Percentiles rank a stretch among this genome's conserved stretches.
Conservation (phyloP, 108 stramenopile genomes). For the Mediolabrus comicus region DNA sequence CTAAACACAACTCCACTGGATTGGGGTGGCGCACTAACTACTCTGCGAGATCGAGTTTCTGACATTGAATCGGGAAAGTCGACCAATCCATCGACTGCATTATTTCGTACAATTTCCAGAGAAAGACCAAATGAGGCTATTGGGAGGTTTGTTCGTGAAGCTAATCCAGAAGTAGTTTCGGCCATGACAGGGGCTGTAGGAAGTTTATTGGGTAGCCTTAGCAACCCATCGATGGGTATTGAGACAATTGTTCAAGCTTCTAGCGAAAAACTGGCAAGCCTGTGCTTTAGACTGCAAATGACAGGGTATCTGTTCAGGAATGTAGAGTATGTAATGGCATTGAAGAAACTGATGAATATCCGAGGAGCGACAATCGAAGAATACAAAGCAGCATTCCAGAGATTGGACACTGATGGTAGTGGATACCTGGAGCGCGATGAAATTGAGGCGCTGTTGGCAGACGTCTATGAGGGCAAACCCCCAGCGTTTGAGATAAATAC, state of each 20-base stretch:
- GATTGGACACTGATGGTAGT: conserved; percentile 66
- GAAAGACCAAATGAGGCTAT: conserved; percentile 78
- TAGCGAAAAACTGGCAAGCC: conserved; percentile 75
- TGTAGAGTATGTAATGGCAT: conserved; percentile 88
- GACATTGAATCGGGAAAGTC: conserved; percentile 70
- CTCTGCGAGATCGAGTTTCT: conserved; percentile 57
- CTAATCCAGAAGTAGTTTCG: conserved; percentile 77
- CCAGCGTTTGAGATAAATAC: conserved; percentile 76
- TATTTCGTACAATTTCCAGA: conserved; percentile 70
- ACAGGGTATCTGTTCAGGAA: conserved; percentile 92
- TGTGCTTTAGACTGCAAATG: conserved; percentile 89
- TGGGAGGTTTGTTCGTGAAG: conserved; percentile 62
- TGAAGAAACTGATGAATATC: conserved; percentile 77
- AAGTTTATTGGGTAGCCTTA: conserved; percentile 74
- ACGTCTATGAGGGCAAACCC: conserved; percentile 62
- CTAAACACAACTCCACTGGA: conserved; percentile 48
- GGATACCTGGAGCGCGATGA: conserved; percentile 78
- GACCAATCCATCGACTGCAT: conserved; percentile 60
- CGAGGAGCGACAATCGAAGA: conserved; percentile 62
- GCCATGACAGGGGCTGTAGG: conserved; percentile 81
- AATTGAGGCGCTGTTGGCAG: conserved; percentile 61
- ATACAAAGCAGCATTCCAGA: conserved; percentile 79
- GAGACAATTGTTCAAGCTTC: conserved; percentile 71
- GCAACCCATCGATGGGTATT: conserved; percentile 62
- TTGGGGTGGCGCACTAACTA: conserved; percentile 79